Percentiles rank a stretch among this genome's conserved stretches.
phyloP scores from a whole-genome alignment of 495 filamentous ascomycete species.

The Podospora anserina region DNA sequence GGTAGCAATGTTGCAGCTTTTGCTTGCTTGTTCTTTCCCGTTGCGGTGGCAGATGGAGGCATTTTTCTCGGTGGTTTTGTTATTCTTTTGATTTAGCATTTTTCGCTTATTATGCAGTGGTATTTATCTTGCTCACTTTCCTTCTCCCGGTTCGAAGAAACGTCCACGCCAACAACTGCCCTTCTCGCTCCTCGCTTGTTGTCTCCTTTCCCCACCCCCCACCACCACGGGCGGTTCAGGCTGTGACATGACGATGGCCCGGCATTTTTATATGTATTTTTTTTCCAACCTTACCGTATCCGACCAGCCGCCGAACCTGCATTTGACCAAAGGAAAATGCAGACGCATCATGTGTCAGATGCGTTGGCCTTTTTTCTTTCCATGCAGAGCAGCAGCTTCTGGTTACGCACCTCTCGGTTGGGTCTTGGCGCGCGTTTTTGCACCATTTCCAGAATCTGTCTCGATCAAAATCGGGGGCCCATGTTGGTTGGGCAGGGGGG shows the following conservation, averaged over 20 bases:
- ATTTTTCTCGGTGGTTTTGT: not conserved
- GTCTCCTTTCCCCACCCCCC: slow-evolving; percentile 1
- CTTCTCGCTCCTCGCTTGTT: not conserved
- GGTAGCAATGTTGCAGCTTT: not conserved
- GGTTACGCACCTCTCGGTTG: slow-evolving; percentile 1
- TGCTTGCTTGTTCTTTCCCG: not conserved
- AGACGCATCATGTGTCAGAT: slow-evolving; percentile 16
- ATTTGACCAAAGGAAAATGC: not conserved
- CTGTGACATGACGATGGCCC: not conserved
- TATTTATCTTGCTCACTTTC: not conserved
- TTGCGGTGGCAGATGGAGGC: not conserved
- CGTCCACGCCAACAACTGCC: not conserved
- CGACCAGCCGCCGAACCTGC: slow-evolving; percentile 4
- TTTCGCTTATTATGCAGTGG: not conserved
- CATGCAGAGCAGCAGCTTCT: no score
- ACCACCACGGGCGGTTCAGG: not conserved
- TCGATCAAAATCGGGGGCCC: not conserved
- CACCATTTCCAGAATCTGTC: not conserved
- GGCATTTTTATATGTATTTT: not conserved
- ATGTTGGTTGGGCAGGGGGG: not conserved
- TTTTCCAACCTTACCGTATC: slow-evolving; percentile 2
- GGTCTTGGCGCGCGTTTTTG: slow-evolving; percentile 10
- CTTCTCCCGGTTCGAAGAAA: not conserved
- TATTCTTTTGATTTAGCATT: not conserved
- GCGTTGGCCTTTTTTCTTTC: slow-evolving; percentile 11